These are phyloP conservation scores for thale cress (Arabidopsis thaliana) DNA, from an alignment of 345 rosid species.

Conservation along the genomic window TAIR10.1 NC_003070.9:12217001-12217500, in stretches of 20 bases:
- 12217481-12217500: background rate
- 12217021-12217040: background rate
- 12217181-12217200: slow-evolving; percentile 23
- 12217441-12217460: slow-evolving; percentile 23
- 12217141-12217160: slow-evolving; percentile 34
- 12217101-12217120: background rate
- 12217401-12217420: slow-evolving; percentile 31
- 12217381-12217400: slow-evolving; percentile 10
- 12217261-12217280: slow-evolving; percentile 46
- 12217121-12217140: slow-evolving; percentile 31
- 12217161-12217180: background rate
- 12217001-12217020: background rate
- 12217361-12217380: background rate
- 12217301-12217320: slow-evolving; percentile 34
- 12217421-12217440: slow-evolving; percentile 8
- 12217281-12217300: slow-evolving; percentile 6
- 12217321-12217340: slow-evolving; percentile 9
- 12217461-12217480: background rate
- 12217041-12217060: slow-evolving; percentile 1
- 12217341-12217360: slow-evolving; percentile 9
- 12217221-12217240: slow-evolving; percentile 4
- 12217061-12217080: background rate
- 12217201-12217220: slow-evolving; percentile 8
- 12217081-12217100: background rate
- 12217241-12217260: slow-evolving; percentile 16